A percentile compares a stretch with the other conserved stretches of the same genome.
These are phyloP conservation scores for Talaromyces amestolkiae DNA, from an alignment of 2,329 filamentous ascomycete genomes.

Conservation along the genomic window DNA sequence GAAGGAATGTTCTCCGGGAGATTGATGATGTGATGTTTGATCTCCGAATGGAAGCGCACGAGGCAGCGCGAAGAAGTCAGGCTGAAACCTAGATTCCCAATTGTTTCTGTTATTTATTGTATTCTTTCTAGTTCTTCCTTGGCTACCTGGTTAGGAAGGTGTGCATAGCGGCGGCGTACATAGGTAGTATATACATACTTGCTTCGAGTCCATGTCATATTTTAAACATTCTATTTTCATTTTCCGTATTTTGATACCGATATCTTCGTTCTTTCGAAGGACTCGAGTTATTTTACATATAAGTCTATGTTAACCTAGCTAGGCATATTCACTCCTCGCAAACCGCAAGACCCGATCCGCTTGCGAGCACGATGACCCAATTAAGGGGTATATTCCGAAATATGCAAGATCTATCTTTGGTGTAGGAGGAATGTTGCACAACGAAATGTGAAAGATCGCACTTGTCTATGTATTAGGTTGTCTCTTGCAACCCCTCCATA, in stretches of 20 bases:
- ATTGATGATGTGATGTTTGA: constrained; percentile 79
- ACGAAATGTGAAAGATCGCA: neutral
- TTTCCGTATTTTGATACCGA: neutral
- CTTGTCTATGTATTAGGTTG: neutral
- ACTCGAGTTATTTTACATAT: too few species aligned
- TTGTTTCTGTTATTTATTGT: neutral
- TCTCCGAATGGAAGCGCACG: constrained; percentile 69
- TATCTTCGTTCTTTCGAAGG: neutral
- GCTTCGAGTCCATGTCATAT: neutral
- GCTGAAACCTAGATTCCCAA: neutral
- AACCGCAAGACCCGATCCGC: neutral
- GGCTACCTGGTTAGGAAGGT: neutral
- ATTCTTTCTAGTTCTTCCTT: neutral
- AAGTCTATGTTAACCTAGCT: neutral
- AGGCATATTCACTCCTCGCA: neutral
- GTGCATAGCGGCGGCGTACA: constrained; percentile 19
- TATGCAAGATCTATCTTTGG: neutral
- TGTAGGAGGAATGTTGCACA: neutral
- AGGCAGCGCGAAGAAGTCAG: constrained; percentile 59
- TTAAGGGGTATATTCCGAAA: neutral
- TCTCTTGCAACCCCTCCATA: neutral
- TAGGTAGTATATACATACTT: neutral
- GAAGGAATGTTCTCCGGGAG: constrained; percentile 63
- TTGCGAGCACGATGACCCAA: neutral
- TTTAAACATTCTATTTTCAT: neutral